These are phyloP conservation scores for Polytrichum formosum DNA, from an alignment of 225 moss, liverwort and hornwort genomes.

Conservation along the genomic window DNA sequence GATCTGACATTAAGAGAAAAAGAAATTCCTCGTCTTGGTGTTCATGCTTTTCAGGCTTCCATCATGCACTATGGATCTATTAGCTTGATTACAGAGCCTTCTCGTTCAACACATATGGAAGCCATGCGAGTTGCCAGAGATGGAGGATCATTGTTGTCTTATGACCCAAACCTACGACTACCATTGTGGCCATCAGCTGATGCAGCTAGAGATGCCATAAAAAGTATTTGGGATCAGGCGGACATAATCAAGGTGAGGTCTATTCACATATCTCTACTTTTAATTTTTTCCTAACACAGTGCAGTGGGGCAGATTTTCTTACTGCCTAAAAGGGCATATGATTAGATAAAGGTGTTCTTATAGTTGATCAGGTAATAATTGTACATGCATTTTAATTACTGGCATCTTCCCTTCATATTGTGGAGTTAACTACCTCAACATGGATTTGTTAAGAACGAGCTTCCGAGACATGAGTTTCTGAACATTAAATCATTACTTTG, in stretches of 20 bases:
- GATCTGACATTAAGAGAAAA: neutral
- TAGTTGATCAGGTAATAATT: too few relatives aligned
- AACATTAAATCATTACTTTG: too few relatives aligned
- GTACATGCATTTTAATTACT: too few relatives aligned
- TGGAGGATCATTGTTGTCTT: slow-evolving; percentile 75
- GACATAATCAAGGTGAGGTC: slow-evolving; percentile 50
- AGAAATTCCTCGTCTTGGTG: neutral
- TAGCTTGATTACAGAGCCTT: slow-evolving; percentile 91
- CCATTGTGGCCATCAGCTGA: slow-evolving; percentile 80
- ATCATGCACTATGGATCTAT: slow-evolving; percentile 93
- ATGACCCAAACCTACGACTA: slow-evolving; percentile 84
- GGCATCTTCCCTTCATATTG: too few relatives aligned
- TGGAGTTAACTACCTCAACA: too few relatives aligned
- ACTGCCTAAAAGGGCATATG: too few relatives aligned
- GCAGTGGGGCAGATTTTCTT: too few relatives aligned
- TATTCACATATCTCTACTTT: neutral
- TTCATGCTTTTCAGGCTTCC: slow-evolving; percentile 47
- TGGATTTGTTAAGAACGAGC: too few relatives aligned
- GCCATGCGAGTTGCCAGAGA: slow-evolving; percentile 79
- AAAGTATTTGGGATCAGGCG: slow-evolving; percentile 90
- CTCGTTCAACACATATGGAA: slow-evolving; percentile 82
- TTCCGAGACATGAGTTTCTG: too few relatives aligned
- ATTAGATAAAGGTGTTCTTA: too few relatives aligned
- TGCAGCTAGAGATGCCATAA: slow-evolving; percentile 78
- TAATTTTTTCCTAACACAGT: too few relatives aligned